Conservation (phyloP, 2,329 filamentous ascomycete genomes). For the Aspergillus sp. region DNA sequence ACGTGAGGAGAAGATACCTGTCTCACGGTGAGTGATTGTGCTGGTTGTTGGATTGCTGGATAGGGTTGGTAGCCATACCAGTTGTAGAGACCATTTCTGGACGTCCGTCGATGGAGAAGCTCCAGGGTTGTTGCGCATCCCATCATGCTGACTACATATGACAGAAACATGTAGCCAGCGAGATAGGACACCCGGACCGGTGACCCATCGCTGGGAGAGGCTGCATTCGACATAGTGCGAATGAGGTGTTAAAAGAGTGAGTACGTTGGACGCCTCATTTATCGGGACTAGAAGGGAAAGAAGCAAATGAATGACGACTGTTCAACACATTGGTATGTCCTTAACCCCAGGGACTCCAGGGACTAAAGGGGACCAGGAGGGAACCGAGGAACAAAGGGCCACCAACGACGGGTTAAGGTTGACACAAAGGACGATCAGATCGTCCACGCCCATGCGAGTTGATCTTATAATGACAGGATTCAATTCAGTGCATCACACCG, state of each 20-base stretch:
- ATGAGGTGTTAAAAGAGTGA: background rate
- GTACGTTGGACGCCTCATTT: background rate
- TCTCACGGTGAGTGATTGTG: background rate
- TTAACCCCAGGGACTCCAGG: too few relatives aligned
- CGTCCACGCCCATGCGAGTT: background rate
- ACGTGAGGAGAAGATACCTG: slow-evolving; percentile 61
- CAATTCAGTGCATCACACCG: background rate
- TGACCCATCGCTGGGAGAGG: slow-evolving; percentile 8
- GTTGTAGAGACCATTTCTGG: slow-evolving; percentile 65
- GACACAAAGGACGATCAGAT: slow-evolving; percentile 1
- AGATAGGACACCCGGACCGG: slow-evolving; percentile 31
- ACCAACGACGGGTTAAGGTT: background rate
- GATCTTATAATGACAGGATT: slow-evolving; percentile 1
- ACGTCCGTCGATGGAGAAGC: slow-evolving; percentile 72
- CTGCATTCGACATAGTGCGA: slow-evolving; percentile 18
- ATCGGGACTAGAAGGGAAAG: background rate
- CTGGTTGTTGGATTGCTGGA: background rate
- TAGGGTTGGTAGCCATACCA: slow-evolving; percentile 50
- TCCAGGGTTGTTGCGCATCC: slow-evolving; percentile 79
- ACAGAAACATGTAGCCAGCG: slow-evolving; percentile 65
- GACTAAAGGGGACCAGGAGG: background rate
- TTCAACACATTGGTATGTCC: slow-evolving; percentile 2
- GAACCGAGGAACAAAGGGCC: background rate
- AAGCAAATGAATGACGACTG: background rate
- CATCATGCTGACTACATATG: slow-evolving; percentile 67